Conservation (phyloP, 192 early-diverging fungal species). For the Backusella parvicylindrica region DNA sequence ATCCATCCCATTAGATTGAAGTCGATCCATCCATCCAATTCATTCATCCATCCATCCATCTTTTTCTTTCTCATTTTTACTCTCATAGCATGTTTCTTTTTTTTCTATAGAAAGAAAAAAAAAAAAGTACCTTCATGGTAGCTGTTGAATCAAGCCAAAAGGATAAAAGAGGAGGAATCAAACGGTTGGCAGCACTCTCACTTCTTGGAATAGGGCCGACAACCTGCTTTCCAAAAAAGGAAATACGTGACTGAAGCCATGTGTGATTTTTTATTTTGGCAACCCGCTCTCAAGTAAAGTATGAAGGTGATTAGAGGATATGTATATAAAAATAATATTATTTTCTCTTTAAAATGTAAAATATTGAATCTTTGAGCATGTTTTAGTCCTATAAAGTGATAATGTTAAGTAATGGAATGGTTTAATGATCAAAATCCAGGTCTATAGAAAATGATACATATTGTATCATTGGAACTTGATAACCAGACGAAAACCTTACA, state of each 20-base stretch:
- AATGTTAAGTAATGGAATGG: too few species aligned
- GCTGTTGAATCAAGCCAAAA: conserved; percentile 15
- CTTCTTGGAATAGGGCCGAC: not conserved
- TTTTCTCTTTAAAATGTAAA: too few species aligned
- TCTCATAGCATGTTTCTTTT: not conserved
- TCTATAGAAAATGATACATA: too few species aligned
- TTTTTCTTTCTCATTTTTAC: not conserved
- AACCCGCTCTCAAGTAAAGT: not conserved
- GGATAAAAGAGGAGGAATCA: conserved; percentile 22
- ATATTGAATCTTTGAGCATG: too few species aligned
- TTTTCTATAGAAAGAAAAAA: not conserved
- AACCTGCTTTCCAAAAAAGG: not conserved
- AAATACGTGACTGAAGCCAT: not conserved
- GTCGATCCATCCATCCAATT: not conserved
- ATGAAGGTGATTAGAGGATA: too few species aligned
- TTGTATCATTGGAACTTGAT: too few species aligned
- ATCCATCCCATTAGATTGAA: not conserved
- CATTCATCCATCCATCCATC: conserved; percentile 27
- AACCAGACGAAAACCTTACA: too few species aligned
- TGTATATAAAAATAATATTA: too few species aligned
- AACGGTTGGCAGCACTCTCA: not conserved
- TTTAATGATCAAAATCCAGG: too few species aligned
- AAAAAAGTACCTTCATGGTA: conserved; percentile 20
- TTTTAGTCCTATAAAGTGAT: too few species aligned
- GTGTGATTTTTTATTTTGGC: not conserved